Conservation (phyloP, 352 stramenopile genomes). For the Albugo candida region DNA sequence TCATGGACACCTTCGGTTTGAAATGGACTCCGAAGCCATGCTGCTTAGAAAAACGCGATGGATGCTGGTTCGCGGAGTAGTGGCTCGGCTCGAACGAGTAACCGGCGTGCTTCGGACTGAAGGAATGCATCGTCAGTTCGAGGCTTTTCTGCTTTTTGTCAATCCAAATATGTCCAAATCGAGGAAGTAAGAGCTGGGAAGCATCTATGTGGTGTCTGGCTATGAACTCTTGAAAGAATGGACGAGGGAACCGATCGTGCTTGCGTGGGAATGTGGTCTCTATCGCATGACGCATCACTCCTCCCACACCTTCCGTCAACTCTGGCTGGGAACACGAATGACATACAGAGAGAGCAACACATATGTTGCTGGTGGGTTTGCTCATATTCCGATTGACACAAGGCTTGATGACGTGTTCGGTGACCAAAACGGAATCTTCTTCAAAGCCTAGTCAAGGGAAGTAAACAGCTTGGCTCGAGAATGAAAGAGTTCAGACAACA, state of each 20-base stretch:
- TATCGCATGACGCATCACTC: conserved; percentile 6
- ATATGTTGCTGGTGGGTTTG: conserved; percentile 2
- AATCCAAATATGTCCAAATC: no score
- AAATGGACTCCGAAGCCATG: no score
- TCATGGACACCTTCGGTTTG: no score
- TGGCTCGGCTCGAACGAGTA: no score
- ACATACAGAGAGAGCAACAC: conserved; percentile 36
- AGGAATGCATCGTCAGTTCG: no score
- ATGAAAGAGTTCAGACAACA: neutral
- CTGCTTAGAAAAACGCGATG: no score
- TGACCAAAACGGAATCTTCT: neutral
- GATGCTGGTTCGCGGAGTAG: no score
- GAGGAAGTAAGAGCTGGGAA: conserved; percentile 27
- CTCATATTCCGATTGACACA: neutral
- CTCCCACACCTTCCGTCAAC: neutral
- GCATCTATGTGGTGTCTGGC: conserved; percentile 26
- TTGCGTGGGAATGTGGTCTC: conserved; percentile 65
- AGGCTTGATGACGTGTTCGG: conserved; percentile 1
- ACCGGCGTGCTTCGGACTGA: no score
- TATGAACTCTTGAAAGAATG: conserved; percentile 45
- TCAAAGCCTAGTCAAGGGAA: neutral
- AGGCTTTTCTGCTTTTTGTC: no score
- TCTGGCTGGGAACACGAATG: conserved; percentile 22
- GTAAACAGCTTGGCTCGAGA: conserved; percentile 4
- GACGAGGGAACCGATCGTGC: conserved; percentile 50